phyloP scores from a whole-genome alignment of 202 grass and related monocot genomes.

The Bolboschoenoplectus hybrid region DNA sequence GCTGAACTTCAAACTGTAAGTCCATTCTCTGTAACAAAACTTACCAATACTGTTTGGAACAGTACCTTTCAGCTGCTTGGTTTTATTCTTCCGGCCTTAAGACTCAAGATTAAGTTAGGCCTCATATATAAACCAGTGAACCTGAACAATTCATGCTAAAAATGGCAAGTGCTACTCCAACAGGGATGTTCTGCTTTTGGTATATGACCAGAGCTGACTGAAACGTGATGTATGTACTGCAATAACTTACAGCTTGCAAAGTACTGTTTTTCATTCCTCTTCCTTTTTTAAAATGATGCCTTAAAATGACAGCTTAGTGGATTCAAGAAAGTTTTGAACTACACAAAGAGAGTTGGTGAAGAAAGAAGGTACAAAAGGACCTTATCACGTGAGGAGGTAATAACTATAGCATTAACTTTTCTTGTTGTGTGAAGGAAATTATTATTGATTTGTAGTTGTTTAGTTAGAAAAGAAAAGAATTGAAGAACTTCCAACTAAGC shows the following conservation, averaged over 20 bases:
- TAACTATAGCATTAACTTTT: conserved; percentile 7
- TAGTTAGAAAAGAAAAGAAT: conserved; percentile 20
- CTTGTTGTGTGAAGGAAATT: conserved; percentile 9
- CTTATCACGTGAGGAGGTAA: conserved; percentile 96
- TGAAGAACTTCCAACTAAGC: conserved; percentile 9
- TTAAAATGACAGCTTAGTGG: conserved; percentile 80
- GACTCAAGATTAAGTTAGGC: neutral
- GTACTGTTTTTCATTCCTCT: neutral
- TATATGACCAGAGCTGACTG: conserved; percentile 21
- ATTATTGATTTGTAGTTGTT: neutral
- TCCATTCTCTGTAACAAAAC: conserved; percentile 22
- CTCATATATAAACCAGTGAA: neutral
- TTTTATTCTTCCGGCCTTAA: conserved; percentile 12
- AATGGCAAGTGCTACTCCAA: neutral
- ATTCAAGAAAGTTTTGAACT: conserved; percentile 98
- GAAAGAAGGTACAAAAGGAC: conserved; percentile 88
- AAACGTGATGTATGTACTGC: conserved; percentile 13
- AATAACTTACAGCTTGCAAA: conserved; percentile 9
- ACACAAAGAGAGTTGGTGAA: conserved; percentile 88
- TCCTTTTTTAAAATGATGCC: neutral
- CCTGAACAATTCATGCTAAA: neutral
- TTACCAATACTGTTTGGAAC: neutral
- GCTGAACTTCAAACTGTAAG: conserved; percentile 82
- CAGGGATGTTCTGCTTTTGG: neutral
- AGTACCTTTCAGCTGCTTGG: neutral